Base-by-base conservation (phyloP, 2,329 filamentous ascomycete genomes). In the Diaporthe vexans region DNA sequence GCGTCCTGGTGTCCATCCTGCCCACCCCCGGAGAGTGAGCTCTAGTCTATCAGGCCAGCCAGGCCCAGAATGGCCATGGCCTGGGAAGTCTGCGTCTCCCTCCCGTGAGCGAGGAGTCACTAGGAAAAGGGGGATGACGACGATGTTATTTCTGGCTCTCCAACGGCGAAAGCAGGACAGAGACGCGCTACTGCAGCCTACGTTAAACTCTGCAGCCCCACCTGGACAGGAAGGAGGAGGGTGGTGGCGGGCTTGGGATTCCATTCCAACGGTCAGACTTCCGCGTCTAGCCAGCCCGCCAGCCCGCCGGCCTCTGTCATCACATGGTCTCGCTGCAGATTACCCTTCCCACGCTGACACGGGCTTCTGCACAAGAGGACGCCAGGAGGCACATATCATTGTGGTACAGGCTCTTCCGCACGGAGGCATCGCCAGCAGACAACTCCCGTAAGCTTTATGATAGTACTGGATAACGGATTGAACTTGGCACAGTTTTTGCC, bases 101-200 rank as follows among this genome's bases (percentile, higher is more conserved):
- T 46, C 24, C 35, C 24, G 46, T 10, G 24, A 10, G 10, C 11
- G n/a, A 24, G 51, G 11, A 43, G 37, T 54, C 43, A 35, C 57
- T 1, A 46, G n/a, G 43, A 29, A 37, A 40, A 40, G 33, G 48
- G 48, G 33, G 57, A 63, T 43, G 57, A 56, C 70, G 70, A 72
- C 57, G 57, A 33, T 58, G 46, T 59, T 46, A 54, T 54, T 63
- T 63, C 46, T 72, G 46, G 63, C 63, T 13, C 48, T 68, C 63
- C 63, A 68, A 68, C 63, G n/a, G 48, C 48, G 48, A 40, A 17
- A n/a, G 63, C 46, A 52, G 58, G 33, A 73, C 48, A 59, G 37
- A 52, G 40, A 40, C 72, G 54, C 63, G 72, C 72, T 73, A 73
- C 72, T 73, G 72, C 72, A 73, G 46, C 61, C 21, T 68, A 70